These are phyloP conservation scores for Tulasnella sp. DNA, from an alignment of 768 basidiomycete genomes.

Conservation along the genomic window DNA sequence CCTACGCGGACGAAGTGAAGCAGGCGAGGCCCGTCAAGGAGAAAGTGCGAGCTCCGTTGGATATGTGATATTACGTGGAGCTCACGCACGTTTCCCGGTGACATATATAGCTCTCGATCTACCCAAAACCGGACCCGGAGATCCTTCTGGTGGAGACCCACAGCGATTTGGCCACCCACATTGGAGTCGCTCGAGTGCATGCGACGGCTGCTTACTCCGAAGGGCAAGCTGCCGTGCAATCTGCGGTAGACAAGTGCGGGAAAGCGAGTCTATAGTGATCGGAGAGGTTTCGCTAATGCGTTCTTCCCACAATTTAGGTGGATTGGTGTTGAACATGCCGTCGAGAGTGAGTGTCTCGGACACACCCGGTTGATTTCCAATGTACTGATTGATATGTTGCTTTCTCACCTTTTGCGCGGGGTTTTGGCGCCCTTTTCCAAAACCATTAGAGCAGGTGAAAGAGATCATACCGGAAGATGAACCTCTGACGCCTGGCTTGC, in stretches of 20 bases:
- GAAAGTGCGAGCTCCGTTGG: background rate
- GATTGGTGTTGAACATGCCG: conserved; percentile 74
- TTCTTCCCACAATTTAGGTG: conserved; percentile 22
- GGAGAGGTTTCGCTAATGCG: background rate
- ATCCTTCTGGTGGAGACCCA: conserved; percentile 63
- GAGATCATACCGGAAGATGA: conserved; percentile 71
- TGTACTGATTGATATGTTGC: background rate
- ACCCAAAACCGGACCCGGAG: conserved; percentile 49
- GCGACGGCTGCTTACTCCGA: conserved; percentile 44
- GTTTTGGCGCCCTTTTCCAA: background rate
- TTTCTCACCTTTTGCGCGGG: background rate
- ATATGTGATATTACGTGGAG: background rate
- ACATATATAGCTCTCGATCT: conserved; percentile 62
- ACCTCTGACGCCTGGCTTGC: conserved; percentile 72
- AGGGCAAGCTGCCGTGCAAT: conserved; percentile 56
- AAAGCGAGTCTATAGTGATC: background rate
- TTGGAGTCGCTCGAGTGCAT: conserved; percentile 54
- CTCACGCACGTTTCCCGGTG: background rate
- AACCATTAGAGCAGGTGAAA: conserved; percentile 49
- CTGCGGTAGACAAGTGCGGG: conserved; percentile 47
- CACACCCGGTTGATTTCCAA: background rate
- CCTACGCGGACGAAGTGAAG: background rate
- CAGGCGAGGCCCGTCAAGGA: background rate
- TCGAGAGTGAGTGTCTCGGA: conserved; percentile 53
- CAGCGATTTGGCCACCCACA: conserved; percentile 63